These are phyloP conservation scores for Leccinum pachyderme DNA, from an alignment of 1,284 basidiomycete genomes.

Conservation along the genomic window DNA sequence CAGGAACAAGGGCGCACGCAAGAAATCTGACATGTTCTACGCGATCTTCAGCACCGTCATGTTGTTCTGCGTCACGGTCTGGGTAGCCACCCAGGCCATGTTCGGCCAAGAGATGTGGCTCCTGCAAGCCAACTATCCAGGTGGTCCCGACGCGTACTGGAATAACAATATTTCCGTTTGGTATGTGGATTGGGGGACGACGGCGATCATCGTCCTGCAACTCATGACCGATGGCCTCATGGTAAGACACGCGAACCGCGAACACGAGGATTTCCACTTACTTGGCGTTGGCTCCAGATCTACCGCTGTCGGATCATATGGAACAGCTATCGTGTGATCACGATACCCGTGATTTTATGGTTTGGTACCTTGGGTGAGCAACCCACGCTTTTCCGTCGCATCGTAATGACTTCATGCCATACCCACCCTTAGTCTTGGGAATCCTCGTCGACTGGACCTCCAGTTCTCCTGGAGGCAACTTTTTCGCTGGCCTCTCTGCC, in stretches of 20 bases:
- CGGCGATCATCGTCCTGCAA: conserved; percentile 14
- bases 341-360: conserved; percentile 25
- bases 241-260: conserved; percentile 8
- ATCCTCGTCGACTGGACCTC: conserved; percentile 9
- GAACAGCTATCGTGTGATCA: conserved; percentile 5
- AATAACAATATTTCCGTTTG: conserved; percentile 12
- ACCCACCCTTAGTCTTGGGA: conserved; percentile 17
- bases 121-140: conserved; percentile 8
- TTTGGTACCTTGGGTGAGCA: conserved; percentile 21
- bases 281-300: conserved; percentile 18
- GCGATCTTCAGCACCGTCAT: conserved; percentile 23
- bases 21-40: conserved; percentile 12
- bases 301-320: conserved; percentile 22
- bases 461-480: conserved; percentile 19
- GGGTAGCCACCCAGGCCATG: conserved; percentile 13
- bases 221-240: conserved; percentile 30
- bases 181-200: conserved; percentile 21
- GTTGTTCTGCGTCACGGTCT: conserved; percentile 21
- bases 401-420: background rate
- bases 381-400: background rate
- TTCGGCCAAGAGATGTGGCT: conserved; percentile 28
- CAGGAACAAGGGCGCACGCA: background rate
- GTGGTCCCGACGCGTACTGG: conserved; percentile 19
- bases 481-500: conserved; percentile 15
- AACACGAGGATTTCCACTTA: background rate